Base-by-base conservation (phyloP, 176 grass and related monocot species). In the Carex pumila region DNA sequence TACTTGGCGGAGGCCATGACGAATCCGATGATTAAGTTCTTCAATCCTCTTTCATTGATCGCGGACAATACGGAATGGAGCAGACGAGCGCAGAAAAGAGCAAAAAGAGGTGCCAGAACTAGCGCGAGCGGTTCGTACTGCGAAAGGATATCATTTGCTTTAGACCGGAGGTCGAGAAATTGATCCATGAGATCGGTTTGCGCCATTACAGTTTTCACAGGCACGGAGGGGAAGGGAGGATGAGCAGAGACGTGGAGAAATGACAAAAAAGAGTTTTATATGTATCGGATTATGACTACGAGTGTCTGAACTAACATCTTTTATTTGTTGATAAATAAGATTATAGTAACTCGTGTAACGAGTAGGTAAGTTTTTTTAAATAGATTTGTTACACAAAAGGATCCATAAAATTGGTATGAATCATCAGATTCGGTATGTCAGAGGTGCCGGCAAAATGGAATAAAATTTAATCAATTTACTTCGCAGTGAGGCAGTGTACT, bases 81-180 rank as follows among this genome's bases (percentile, higher is more conserved):
- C 15, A 84, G 30, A 60, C 90, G 92, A 30, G 95, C 90, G 69
- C 79, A 61, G 66, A 98, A 62, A 54, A 98, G 79, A 32, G 90
- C 85, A 32, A 98, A 77, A 29, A 98, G 86, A 43, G 95, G 92
- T 6, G 90, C 89, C 49, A 80, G 57, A 71, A 91, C 87, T 72
- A 98, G 90, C 14, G 45, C 84, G 81, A 98, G 83, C 15, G 92
- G 95, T 71, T 98, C 95, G 82, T 91, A 91, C 52, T 84, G 61
- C 9, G 92, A 70, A 17, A 98, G 92, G 84, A 74, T 80, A 3
- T 34, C 84, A 66, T 98, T 94, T 49, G 90, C 87, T 2, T 77
- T 83, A 60, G 86, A 83, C 12, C 95, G 92, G 53, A 98, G 86
- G 34, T 84, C 79, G 61, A 53, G 82, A 61, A 89, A 67, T 34